These are phyloP conservation scores for Dalechampia spathulata DNA, from an alignment of 441 rosid species.

Conservation along the genomic window DNA sequence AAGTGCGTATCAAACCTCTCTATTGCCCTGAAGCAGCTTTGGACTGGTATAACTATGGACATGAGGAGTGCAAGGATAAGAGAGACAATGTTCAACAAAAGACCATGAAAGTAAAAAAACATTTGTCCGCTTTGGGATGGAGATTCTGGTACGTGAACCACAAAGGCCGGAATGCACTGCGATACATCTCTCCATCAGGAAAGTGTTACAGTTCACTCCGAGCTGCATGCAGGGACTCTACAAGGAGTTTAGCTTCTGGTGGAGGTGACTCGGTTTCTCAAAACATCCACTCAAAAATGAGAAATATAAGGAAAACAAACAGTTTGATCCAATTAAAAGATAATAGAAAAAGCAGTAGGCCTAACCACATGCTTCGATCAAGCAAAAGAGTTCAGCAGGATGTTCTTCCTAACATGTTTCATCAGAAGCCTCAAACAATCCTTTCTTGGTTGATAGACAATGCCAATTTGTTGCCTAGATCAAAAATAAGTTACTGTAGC, in stretches of 20 bases:
- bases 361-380: conserved; percentile 24
- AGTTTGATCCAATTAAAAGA: conserved; percentile 7
- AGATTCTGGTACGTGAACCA: conserved; percentile 1
- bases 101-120: conserved; percentile 35
- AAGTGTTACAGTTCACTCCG: conserved; percentile 33
- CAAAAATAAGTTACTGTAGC: conserved; percentile 33
- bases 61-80: conserved; percentile 5
- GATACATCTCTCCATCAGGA: conserved; percentile 35
- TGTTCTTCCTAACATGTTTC: conserved; percentile 23
- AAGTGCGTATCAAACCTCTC: conserved; percentile 22
- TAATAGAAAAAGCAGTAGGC: conserved; percentile 1
- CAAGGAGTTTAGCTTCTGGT: conserved; percentile 13
- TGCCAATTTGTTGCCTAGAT: conserved; percentile 48
- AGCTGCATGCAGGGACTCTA: conserved; percentile 31
- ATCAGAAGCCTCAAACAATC: conserved; percentile 42
- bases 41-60: conserved; percentile 30
- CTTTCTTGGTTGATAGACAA: conserved; percentile 79
- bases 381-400: conserved; percentile 45
- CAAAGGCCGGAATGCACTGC: conserved; percentile 18
- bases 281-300: neutral
- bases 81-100: neutral
- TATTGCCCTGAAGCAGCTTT: conserved; percentile 39
- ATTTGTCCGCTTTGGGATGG: conserved; percentile 57
- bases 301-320: too few species aligned
- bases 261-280: conserved; percentile 13